Base-by-base conservation (phyloP, 257 asterid genomes). In the Solanum ossicruentum region DNA sequence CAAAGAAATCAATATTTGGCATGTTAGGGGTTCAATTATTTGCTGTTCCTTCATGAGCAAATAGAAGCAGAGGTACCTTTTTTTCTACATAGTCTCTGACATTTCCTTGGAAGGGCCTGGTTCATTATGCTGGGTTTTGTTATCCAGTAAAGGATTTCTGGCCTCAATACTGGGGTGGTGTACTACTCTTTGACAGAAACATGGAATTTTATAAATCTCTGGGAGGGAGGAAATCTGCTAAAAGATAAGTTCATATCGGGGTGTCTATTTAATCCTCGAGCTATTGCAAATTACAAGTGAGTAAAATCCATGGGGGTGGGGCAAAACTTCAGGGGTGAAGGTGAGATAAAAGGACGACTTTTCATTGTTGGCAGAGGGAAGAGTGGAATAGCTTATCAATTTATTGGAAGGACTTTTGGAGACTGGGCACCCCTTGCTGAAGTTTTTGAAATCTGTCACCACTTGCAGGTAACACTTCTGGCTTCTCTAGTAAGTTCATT, bases 121-220 rank as follows among this genome's bases (percentile, higher is more conserved):
- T 73, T 82, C 36, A 83, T 80, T 49, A 8, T 81, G 66, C 41
- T 60, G 55, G 28, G 54, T 23, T 36, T 43, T 66, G 51, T 52
- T 15, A 73, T 83, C 84, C 87, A 93, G 92, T 95, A 84, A 92
- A 88, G 85, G 94, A 92, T 80, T 95, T 93, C 93, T 95, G 98
- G 98, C 98, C 98, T 0, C 91, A 92, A 85, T 95, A 93, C 80
- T 95, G 98, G 97, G 98, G 98, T 52, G 98, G 97, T 1, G 90
- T 39, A 12, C 92, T 95, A 85, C 89, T 95, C 69, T 89, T 85
- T 56, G 98, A 95, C 87, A 87, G 84, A 78, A 89, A 92, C 9
- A 91, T 88, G 90, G 97, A 83, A 32, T 91, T 93, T 61, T 95
- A 92, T 85, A 95, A 93, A 91, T 93, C 95, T 81, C 93, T 93